Conservation (phyloP, 352 stramenopile genomes). For the Phytophthora lateralis region DNA sequence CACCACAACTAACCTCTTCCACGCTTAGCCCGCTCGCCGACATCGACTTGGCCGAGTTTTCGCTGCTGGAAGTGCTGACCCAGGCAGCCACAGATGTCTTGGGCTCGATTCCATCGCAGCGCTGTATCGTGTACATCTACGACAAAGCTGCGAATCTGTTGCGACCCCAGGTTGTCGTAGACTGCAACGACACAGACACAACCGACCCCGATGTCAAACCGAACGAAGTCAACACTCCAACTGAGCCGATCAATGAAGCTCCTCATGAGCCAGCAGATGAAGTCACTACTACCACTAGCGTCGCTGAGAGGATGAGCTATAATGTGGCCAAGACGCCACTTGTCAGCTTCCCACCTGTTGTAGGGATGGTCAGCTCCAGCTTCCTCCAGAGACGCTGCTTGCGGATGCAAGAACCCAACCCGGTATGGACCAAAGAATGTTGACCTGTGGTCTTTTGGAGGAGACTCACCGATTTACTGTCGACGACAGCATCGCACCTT, state of each 20-base stretch:
- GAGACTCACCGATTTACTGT: neutral
- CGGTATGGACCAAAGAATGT: conserved; percentile 26
- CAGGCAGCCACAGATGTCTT: conserved; percentile 45
- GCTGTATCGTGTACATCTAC: conserved; percentile 61
- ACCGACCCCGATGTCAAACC: conserved; percentile 1
- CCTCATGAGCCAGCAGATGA: neutral
- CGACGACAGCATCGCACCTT: conserved; percentile 53
- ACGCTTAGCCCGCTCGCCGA: conserved; percentile 9
- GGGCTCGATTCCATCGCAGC: conserved; percentile 47
- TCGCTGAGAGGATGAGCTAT: neutral
- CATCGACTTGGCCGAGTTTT: conserved; percentile 26
- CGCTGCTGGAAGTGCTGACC: conserved; percentile 42
- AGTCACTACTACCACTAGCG: neutral
- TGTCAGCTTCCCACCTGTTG: conserved; percentile 52
- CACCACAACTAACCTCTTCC: conserved; percentile 10
- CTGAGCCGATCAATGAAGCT: neutral
- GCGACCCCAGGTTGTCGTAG: conserved; percentile 38
- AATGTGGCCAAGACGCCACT: neutral
- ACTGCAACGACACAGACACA: conserved; percentile 9
- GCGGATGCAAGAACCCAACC: conserved; percentile 61
- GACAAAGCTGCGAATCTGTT: conserved; percentile 57
- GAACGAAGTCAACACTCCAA: neutral
- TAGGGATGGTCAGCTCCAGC: conserved; percentile 61
- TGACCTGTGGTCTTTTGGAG: neutral
- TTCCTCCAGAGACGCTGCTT: conserved; percentile 64